Percentiles rank a stretch among this genome's conserved stretches.
These are phyloP conservation scores for Lepidium campestre DNA, from an alignment of 441 rosid species.

Conservation along the genomic window DNA sequence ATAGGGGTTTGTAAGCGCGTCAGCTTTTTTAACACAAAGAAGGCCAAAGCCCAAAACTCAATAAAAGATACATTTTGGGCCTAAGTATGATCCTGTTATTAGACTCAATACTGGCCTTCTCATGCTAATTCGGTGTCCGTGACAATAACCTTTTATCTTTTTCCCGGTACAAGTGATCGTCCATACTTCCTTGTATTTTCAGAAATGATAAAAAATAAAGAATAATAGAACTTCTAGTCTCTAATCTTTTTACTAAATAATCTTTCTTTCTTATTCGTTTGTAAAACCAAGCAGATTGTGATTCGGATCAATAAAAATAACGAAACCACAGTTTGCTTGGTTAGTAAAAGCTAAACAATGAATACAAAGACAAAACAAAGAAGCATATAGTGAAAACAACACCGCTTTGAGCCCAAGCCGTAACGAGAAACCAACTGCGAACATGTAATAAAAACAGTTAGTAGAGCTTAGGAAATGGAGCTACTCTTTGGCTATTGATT, in stretches of 20 bases:
- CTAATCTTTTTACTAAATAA: constrained; percentile 5
- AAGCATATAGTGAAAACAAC: neutral
- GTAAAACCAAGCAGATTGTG: constrained; percentile 53
- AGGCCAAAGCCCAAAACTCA: neutral
- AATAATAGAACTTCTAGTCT: neutral
- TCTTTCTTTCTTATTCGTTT: neutral
- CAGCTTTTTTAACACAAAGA: neutral
- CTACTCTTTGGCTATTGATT: neutral
- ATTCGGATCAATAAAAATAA: constrained; percentile 37
- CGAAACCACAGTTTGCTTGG: constrained; percentile 40
- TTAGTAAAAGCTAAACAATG: constrained; percentile 20
- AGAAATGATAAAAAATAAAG: neutral
- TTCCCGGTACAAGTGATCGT: too few relatives aligned
- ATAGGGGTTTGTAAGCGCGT: neutral
- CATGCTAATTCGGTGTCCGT: too few relatives aligned
- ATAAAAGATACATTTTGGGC: neutral
- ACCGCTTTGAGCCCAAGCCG: neutral
- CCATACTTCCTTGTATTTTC: neutral
- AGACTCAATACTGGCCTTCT: too few relatives aligned
- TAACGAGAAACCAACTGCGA: constrained; percentile 3
- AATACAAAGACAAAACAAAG: neutral
- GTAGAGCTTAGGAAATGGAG: neutral
- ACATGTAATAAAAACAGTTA: neutral
- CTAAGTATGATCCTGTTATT: neutral
- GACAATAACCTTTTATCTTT: too few relatives aligned